Base-by-base conservation (phyloP, 2,329 filamentous ascomycete genomes). In the Phialophora expanda region DNA sequence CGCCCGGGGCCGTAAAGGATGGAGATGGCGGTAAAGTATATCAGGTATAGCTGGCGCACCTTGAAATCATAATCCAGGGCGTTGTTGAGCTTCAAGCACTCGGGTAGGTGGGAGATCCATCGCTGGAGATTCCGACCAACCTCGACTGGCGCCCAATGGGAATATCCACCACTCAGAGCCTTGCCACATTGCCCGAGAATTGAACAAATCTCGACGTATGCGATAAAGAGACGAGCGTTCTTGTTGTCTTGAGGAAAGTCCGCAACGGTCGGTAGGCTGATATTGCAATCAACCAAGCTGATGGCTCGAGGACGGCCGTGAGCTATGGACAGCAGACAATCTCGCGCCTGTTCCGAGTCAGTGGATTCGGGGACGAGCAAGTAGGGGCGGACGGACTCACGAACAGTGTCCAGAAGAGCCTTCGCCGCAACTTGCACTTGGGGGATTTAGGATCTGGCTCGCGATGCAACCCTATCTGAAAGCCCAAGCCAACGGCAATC, bases 21-120 rank as follows among this genome's bases (percentile, higher is more conserved):
- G 9, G 76, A 71, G 1, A 81, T 70, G 1, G 75, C 75, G n/a
- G 74, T 75, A 54, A 81, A 80, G 64, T 81, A 81, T 6, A 74
- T 55, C 26, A 55, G 26, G 51, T 55, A 55, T 5, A 81, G 69
- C 65, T 81, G 79, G 9, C 79, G 74, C 1, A 77, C 75, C 69
- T 81, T 78, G 56, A 81, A 79, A 63, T 72, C 73, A 62, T 76
- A 76, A 2, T 65, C 60, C 14, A 44, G 30, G 34, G 75, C 61
- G 44, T 70, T 50, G 46, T 64, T 63, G 22, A 69, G 56, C 24
- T 61, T 48, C 5, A 69, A 62, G 17, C 59, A 24, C 17, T 30
- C 46, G n/a, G 65, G 67, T 2, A 69, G 53, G 8, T 64, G 58
- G 17, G 77, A 75, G 20, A 77, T 70, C 79, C 79, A 81, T 22